Percentiles rank a stretch among this genome's conserved stretches.
Conservation (phyloP, 331 rosid species). For the Quercus phellos region DNA sequence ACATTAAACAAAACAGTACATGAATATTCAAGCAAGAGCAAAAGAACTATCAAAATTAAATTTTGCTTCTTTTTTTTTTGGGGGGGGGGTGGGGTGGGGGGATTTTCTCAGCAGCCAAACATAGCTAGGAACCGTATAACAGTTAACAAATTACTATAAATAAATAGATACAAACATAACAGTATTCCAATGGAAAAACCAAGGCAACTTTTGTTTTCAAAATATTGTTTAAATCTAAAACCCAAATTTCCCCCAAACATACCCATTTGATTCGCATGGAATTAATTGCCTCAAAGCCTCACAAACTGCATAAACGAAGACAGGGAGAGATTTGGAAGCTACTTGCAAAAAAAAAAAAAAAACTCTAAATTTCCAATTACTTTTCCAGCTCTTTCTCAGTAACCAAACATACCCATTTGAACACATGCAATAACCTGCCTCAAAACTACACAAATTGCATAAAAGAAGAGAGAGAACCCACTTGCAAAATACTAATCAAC, state of each 20-base stretch:
- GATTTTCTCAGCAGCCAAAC: too few relatives aligned
- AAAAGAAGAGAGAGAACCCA: not conserved
- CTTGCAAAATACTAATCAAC: not conserved
- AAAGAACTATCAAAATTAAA: too few relatives aligned
- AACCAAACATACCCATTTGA: not conserved
- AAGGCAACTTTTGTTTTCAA: not conserved
- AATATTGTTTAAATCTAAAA: not conserved
- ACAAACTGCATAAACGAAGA: not conserved
- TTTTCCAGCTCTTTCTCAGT: not conserved
- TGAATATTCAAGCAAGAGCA: too few relatives aligned
- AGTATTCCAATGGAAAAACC: not conserved
- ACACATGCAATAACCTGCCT: not conserved
- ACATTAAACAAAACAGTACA: not conserved
- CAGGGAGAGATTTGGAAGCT: not conserved
- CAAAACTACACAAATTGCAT: not conserved
- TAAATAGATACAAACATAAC: not conserved
- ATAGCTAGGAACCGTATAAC: too few relatives aligned
- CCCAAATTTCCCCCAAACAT: not conserved
- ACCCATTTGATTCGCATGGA: not conserved
- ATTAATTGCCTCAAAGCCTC: not conserved
- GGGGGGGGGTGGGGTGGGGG: too few relatives aligned
- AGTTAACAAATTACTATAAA: too few relatives aligned
- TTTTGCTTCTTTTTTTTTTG: too few relatives aligned
- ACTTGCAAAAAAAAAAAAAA: not conserved
- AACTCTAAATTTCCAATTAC: not conserved